Conservation (phyloP, 768 basidiomycete species). For the Leccinum uliginosum region DNA sequence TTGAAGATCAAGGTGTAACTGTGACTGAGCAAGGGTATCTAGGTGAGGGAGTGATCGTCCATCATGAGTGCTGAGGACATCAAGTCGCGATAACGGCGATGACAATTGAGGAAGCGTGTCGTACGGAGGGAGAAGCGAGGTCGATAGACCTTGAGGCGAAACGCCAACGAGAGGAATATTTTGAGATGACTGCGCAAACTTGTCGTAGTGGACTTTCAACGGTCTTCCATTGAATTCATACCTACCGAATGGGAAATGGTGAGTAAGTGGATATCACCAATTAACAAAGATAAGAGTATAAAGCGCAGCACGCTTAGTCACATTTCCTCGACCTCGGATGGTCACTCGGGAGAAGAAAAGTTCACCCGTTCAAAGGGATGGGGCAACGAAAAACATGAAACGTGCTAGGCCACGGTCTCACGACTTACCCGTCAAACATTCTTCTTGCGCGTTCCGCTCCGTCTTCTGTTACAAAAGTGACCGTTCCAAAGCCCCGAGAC, state of each 20-base stretch:
- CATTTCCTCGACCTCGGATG: background rate
- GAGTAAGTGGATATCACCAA: slow-evolving; percentile 5
- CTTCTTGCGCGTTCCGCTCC: slow-evolving; percentile 83
- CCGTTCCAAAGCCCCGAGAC: slow-evolving; percentile 90
- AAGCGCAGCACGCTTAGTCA: background rate
- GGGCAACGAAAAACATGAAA: background rate
- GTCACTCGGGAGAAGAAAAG: too few species aligned
- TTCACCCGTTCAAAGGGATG: background rate
- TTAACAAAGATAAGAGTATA: background rate
- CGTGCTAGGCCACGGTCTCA: background rate
- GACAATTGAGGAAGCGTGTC: slow-evolving; percentile 23
- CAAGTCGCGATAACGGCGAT: slow-evolving; percentile 21
- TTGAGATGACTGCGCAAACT: slow-evolving; percentile 49
- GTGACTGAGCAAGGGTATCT: slow-evolving; percentile 21
- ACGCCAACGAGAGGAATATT: slow-evolving; percentile 22
- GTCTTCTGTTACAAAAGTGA: slow-evolving; percentile 75
- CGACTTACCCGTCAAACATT: slow-evolving; percentile 85
- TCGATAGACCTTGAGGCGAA: slow-evolving; percentile 14
- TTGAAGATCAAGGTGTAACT: slow-evolving; percentile 22
- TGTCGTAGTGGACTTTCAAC: slow-evolving; percentile 91
- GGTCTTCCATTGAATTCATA: slow-evolving; percentile 84
- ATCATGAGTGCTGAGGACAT: slow-evolving; percentile 24
- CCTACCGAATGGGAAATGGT: slow-evolving; percentile 35
- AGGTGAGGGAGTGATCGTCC: slow-evolving; percentile 18
- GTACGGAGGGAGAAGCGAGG: slow-evolving; percentile 15